Base-by-base conservation (phyloP, 1,284 basidiomycete species). In the Inonotus hispidus region DNA sequence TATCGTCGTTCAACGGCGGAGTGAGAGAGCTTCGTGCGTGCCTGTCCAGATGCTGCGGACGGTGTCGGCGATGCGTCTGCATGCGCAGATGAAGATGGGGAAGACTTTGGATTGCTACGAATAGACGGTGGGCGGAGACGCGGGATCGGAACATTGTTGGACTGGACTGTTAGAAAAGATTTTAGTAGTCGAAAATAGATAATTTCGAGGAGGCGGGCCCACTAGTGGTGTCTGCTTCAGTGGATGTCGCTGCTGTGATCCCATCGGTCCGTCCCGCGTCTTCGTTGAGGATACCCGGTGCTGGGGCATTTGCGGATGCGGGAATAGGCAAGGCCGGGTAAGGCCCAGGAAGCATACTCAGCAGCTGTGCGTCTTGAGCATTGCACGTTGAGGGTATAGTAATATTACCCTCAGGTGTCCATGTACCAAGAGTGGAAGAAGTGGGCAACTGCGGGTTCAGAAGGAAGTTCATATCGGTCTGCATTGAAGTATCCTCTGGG, bases 1-100 rank as follows among this genome's bases (percentile, higher is more conserved):
- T 95, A 92, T 32, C 93, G 82, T n/a, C 93, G 83, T 73, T 95
- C 93, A 65, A 95, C 95, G 21, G 92, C 93, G 11, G 93, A 95
- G 71, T 95, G 93, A 62, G 90, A 91, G 0, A 90, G 92, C 73
- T 92, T 92, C n/a, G 88, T 84, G 2, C 88, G 82, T 19, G 64
- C 62, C 29, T 72, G 67, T 4, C 69, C 65, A 23, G 65, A 65
- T 27, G 67, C 67, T 29, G 69, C 64, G 16, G 67, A 55, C 25
- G 72, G 66, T 27, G 72, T 64, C 58, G 67, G 53, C 61, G 70
- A 53, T 63, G 73, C 63, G 19, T 49, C 39, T 23, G 76, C 70
- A 32, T 71, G 35, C 70, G 73, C 27, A 71, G 75, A 56, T 71
- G 74, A 19, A 68, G 71, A 16, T 41, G 32, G 39, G 8, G 16